Percentiles rank a stretch among this genome's conserved stretches.
Evolutionary conservation across 345 rosid genomes (phyloP).

Genomic region (Excoecaria cochinchinensis): DNA sequence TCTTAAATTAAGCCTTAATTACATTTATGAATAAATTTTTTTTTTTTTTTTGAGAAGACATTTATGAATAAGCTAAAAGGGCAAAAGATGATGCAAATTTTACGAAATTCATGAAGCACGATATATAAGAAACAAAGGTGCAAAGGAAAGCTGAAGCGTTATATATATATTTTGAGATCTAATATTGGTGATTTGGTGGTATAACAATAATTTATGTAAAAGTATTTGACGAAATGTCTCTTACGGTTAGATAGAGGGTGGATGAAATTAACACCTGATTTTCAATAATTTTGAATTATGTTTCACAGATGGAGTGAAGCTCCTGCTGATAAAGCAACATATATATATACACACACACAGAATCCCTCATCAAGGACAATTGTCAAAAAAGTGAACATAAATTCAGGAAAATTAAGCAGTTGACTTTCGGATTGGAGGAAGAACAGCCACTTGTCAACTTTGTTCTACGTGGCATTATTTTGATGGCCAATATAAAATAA

Average conservation of each 20-base stretch:
- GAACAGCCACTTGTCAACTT: slow-evolving; percentile 13
- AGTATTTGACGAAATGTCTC: slow-evolving; percentile 33
- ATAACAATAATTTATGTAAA: background rate
- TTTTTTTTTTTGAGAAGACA: too few species aligned
- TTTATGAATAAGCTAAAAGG: too few species aligned
- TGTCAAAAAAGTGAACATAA: slow-evolving; percentile 17
- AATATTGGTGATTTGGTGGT: background rate
- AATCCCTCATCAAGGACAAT: slow-evolving; percentile 10
- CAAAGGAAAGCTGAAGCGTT: background rate
- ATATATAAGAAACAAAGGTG: too few species aligned
- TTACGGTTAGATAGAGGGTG: slow-evolving; percentile 43
- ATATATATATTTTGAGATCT: background rate
- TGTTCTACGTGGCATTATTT: slow-evolving; percentile 21
- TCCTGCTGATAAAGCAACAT: background rate
- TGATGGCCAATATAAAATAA: slow-evolving; percentile 8
- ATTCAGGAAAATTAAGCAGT: slow-evolving; percentile 9
- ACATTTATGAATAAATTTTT: too few species aligned
- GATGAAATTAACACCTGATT: slow-evolving; percentile 42
- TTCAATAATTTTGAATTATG: slow-evolving; percentile 37
- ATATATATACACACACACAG: too few species aligned
- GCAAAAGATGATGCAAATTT: too few species aligned
- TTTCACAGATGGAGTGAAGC: slow-evolving; percentile 12
- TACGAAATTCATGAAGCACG: too few species aligned
- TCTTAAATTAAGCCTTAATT: too few species aligned
- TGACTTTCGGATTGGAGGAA: slow-evolving; percentile 30